Base-by-base conservation (phyloP, 2,329 filamentous ascomycete species). In the Hymenoscyphus occultus region DNA sequence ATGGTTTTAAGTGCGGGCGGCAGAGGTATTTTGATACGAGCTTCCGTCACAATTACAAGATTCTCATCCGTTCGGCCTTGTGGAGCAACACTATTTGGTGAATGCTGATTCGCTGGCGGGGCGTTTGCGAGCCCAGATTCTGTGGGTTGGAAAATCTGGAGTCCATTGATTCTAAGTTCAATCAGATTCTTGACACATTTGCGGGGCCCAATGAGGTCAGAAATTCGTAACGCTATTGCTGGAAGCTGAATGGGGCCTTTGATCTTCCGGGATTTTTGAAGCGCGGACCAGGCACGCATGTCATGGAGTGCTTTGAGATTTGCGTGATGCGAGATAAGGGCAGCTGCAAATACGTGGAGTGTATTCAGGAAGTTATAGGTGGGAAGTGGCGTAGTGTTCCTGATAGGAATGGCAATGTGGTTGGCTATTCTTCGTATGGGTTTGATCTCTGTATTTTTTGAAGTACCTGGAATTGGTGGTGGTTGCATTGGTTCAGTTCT, bases 101-200 rank as follows among this genome's bases (percentile, higher is more conserved):
- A 22, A 39, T 57, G 14, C 32, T n/a, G 45, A 16, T 39, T 28
- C 40, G 32, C 56, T 10, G 40, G 6, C 32, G 48, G 7, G 39
- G 7, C 12, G 28, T 57, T 39, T 42, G 48, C 14, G 13, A 42
- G 16, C 5, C 13, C 42, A 22, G 22, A 22, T 16, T 63, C 61
- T 28, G 39, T 54, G 12, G 39, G 45, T 59, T 51, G 45, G 14
- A 63, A 14, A 35, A 67, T 60, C 61, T 75, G 72, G 5, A 75
- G 64, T 16, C 78, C 77, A 60, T 77, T 75, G 71, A 87, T 88
- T n/a, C 79, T 80, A 60, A 91, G 78, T 60, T 82, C 81, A 35
- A 90, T 80, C 42, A 81, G 80, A 65, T 90, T 83, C 51, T 81
- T 60, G 64, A 61, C 54, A 64, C 45, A 65, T 64, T 64, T 66